Percentiles rank a stretch among this genome's conserved stretches.
phyloP scores from a whole-genome alignment of 768 basidiomycete species.

The Suillus plorans region DNA sequence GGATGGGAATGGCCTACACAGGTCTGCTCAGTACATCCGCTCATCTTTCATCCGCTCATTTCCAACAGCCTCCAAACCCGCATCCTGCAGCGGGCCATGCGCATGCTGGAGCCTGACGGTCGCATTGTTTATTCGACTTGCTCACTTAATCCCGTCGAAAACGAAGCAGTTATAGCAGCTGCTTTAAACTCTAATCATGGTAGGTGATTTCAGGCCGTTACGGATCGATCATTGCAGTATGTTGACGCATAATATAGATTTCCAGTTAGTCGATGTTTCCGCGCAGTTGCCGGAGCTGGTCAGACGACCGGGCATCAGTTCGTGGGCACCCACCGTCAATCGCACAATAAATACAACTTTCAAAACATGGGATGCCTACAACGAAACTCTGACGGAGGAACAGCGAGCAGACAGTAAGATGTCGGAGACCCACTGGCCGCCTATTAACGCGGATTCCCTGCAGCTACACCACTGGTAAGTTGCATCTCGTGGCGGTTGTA shows the following conservation, averaged over 20 bases:
- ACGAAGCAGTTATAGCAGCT: slow-evolving; percentile 92
- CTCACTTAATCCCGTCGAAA: slow-evolving; percentile 94
- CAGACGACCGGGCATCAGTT: slow-evolving; percentile 70
- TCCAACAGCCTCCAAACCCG: slow-evolving; percentile 78
- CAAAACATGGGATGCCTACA: slow-evolving; percentile 61
- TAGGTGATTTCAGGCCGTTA: slow-evolving; percentile 27
- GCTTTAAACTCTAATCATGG: slow-evolving; percentile 74
- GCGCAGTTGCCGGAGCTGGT: slow-evolving; percentile 67
- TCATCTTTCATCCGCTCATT: slow-evolving; percentile 7
- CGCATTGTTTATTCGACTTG: slow-evolving; percentile 98
- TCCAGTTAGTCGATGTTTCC: slow-evolving; percentile 79
- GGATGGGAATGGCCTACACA: slow-evolving; percentile 90
- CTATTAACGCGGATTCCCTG: slow-evolving; percentile 55
- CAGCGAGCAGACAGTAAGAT: slow-evolving; percentile 58
- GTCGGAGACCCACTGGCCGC: slow-evolving; percentile 79
- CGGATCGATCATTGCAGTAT: background rate
- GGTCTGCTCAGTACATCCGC: slow-evolving; percentile 43
- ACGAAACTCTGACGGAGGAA: slow-evolving; percentile 47
- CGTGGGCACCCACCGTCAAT: slow-evolving; percentile 77
- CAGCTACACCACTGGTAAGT: slow-evolving; percentile 74
- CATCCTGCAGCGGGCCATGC: slow-evolving; percentile 91
- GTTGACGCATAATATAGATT: slow-evolving; percentile 43
- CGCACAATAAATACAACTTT: slow-evolving; percentile 50
- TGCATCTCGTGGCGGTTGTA: background rate
- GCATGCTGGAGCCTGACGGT: slow-evolving; percentile 75